Evolutionary conservation across 768 basidiomycete genomes (phyloP).

Genomic region (Phylloporus sp.): DNA sequence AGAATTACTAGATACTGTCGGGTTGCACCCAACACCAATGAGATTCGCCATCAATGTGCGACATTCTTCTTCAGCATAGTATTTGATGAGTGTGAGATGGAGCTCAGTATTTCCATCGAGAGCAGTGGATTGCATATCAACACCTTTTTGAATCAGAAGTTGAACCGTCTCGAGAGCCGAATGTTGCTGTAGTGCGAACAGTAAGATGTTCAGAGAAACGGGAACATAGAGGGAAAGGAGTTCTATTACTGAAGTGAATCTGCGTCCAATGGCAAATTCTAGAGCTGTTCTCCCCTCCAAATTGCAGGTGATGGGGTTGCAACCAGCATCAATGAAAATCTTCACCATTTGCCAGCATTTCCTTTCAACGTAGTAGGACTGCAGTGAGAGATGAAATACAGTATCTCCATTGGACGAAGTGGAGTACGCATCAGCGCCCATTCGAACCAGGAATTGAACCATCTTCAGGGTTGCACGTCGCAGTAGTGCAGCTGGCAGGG

Average conservation of each 20-base stretch:
- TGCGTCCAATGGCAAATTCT: background rate
- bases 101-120: background rate
- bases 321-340: background rate
- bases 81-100: background rate
- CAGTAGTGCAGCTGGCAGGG: background rate
- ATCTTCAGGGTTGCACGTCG: background rate
- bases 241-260: background rate
- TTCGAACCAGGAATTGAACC: background rate
- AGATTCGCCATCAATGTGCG: background rate
- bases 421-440: background rate
- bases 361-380: background rate
- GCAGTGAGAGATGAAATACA: too few species aligned
- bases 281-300: background rate
- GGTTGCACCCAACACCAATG: background rate
- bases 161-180: background rate
- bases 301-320: background rate
- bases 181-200: background rate
- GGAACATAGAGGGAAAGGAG: background rate
- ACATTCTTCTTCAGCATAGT: background rate
- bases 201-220: background rate
- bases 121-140: background rate
- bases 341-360: background rate
- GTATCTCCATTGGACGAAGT: background rate
- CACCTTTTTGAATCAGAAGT: background rate
- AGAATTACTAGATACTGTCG: background rate